phyloP scores from a whole-genome alignment of 2,329 filamentous ascomycete species.

The Thielaviopsis punctulata region DNA sequence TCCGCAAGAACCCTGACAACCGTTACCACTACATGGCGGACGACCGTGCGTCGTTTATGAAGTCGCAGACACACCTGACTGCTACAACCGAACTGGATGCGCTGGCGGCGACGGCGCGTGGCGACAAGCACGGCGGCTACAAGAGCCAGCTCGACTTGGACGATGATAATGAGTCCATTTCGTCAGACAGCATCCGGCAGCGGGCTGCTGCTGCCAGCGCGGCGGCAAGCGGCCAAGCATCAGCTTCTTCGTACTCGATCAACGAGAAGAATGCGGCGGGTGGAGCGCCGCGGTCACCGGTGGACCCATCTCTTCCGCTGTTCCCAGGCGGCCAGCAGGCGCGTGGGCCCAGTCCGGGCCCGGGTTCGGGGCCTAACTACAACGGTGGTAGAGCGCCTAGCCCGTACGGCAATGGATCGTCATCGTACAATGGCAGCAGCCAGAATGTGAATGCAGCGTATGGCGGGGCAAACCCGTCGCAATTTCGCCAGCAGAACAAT shows the following conservation, averaged over 20 bases:
- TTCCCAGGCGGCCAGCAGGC: conserved; percentile 23
- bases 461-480: conserved; percentile 18
- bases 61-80: conserved; percentile 69
- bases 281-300: conserved; percentile 20
- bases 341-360: conserved; percentile 20
- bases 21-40: conserved; percentile 95
- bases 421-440: conserved; percentile 17
- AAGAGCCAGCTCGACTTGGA: conserved; percentile 20
- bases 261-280: conserved; percentile 12
- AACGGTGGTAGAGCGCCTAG: conserved; percentile 18
- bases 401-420: conserved; percentile 18
- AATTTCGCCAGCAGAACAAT: conserved; percentile 22
- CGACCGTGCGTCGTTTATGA: conserved; percentile 92
- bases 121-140: conserved; percentile 47
- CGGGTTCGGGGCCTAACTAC: conserved; percentile 13
- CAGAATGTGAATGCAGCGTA: conserved; percentile 15
- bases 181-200: conserved; percentile 23
- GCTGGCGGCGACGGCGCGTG: conserved; percentile 71
- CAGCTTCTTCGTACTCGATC: conserved; percentile 13
- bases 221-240: conserved; percentile 17
- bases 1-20: conserved; percentile 85
- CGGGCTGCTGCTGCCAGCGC: conserved; percentile 19
- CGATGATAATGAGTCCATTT: conserved; percentile 25
- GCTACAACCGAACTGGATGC: conserved; percentile 76
- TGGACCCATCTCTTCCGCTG: conserved; percentile 27